Conservation (phyloP, 225 moss, liverwort and hornwort species). For the Climacium dendroides region DNA sequence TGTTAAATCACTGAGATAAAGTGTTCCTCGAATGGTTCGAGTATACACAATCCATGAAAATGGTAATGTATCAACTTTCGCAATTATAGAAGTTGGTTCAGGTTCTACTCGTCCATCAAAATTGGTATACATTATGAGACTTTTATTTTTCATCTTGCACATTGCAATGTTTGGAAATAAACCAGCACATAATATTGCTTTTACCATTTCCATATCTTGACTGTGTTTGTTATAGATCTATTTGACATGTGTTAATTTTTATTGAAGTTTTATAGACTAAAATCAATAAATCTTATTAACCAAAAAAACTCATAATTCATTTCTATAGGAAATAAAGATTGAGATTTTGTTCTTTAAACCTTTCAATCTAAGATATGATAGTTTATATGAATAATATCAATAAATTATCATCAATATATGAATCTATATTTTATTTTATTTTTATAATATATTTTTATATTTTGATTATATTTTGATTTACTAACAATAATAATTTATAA, state of each 20-base stretch:
- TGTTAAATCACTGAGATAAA: conserved; percentile 55
- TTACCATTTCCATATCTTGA: conserved; percentile 60
- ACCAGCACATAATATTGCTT: conserved; percentile 58
- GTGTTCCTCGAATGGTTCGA: conserved; percentile 27
- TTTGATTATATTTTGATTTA: too few species aligned
- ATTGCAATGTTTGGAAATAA: conserved; percentile 68
- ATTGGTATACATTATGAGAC: conserved; percentile 40
- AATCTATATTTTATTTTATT: too few species aligned
- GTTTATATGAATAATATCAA: too few species aligned
- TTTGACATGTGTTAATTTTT: neutral
- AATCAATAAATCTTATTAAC: too few species aligned
- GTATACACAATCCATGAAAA: conserved; percentile 66
- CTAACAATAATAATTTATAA: neutral
- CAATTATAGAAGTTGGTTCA: conserved; percentile 54
- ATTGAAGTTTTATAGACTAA: too few species aligned
- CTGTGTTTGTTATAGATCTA: conserved; percentile 55
- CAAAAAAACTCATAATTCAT: neutral
- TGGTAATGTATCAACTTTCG: conserved; percentile 29
- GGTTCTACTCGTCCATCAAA: conserved; percentile 67
- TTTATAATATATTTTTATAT: neutral
- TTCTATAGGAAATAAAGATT: neutral
- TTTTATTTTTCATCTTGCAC: conserved; percentile 47
- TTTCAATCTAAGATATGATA: neutral
- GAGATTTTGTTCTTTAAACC: neutral
- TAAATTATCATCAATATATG: neutral